Evolutionary conservation across 2,329 filamentous ascomycete species (phyloP).

Genomic region (Arthrobotrys conoides): DNA sequence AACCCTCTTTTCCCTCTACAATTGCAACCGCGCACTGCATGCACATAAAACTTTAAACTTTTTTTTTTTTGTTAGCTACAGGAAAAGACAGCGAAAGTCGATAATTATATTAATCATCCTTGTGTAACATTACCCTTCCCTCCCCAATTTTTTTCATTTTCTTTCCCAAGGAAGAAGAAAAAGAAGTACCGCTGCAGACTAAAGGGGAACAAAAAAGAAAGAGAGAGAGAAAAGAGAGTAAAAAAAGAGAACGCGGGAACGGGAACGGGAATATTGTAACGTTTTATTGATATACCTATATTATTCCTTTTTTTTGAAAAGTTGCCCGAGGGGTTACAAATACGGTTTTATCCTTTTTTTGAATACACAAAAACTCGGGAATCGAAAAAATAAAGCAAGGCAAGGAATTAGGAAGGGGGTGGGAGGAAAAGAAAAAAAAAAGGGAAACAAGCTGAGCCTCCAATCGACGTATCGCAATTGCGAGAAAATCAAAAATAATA

Average conservation of each 20-base stretch:
- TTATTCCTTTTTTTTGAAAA: not conserved
- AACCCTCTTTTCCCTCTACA: not conserved
- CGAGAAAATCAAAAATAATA: no score
- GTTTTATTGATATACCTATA: not conserved
- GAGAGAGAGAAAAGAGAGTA: no score
- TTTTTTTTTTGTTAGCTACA: no score
- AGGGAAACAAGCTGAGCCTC: slow-evolving; percentile 22
- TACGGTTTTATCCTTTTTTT: slow-evolving; percentile 14
- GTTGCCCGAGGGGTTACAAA: not conserved
- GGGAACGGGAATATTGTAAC: slow-evolving; percentile 22
- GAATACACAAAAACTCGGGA: not conserved
- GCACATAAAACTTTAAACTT: slow-evolving; percentile 12
- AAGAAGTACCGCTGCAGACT: slow-evolving; percentile 15
- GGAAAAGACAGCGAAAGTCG: slow-evolving; percentile 7
- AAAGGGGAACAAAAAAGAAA: slow-evolving; percentile 17
- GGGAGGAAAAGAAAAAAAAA: not conserved
- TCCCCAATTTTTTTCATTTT: not conserved
- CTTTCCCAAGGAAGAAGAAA: not conserved
- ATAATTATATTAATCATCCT: slow-evolving; percentile 19
- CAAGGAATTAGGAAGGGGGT: not conserved
- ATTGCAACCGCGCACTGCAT: not conserved
- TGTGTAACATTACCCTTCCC: slow-evolving; percentile 3
- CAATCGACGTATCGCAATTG: slow-evolving; percentile 16
- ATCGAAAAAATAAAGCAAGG: slow-evolving; percentile 14
- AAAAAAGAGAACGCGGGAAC: slow-evolving; percentile 15